A percentile compares a stretch with the other conserved stretches of the same genome.
phyloP scores from a whole-genome alignment of 495 filamentous ascomycete species.

The Tetracladium setigerum region DNA sequence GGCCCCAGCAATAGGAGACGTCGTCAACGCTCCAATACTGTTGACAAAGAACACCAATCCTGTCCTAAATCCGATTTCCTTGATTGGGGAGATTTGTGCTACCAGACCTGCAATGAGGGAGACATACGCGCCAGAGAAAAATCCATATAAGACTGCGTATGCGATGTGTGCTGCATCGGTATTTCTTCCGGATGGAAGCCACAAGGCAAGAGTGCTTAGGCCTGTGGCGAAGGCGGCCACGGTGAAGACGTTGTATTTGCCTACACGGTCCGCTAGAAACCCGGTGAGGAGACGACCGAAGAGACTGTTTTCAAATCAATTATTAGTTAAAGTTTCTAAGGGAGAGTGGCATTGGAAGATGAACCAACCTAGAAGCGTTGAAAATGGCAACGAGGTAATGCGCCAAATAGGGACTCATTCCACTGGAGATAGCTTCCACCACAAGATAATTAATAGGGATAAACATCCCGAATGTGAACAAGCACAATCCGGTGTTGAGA shows the following conservation, averaged over 20 bases:
- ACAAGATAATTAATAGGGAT: conserved; percentile 59
- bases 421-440: conserved; percentile 40
- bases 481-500: conserved; percentile 27
- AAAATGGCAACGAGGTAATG: conserved; percentile 55
- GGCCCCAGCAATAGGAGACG: conserved; percentile 48
- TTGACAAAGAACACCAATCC: conserved; percentile 55
- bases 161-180: conserved; percentile 45
- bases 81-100: conserved; percentile 60
- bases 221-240: conserved; percentile 45
- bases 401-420: conserved; percentile 46
- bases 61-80: conserved; percentile 62
- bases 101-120: conserved; percentile 47
- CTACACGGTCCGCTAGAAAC: conserved; percentile 56
- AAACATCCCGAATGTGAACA: conserved; percentile 53
- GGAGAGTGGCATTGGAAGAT: conserved; percentile 14
- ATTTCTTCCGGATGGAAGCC: conserved; percentile 51
- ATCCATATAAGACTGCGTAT: conserved; percentile 59
- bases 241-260: conserved; percentile 64
- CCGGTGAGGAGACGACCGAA: conserved; percentile 37
- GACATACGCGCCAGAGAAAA: conserved; percentile 61
- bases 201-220: conserved; percentile 57
- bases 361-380: conserved; percentile 37
- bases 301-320: conserved; percentile 39
- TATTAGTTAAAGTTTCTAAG: no score
- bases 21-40: conserved; percentile 55